Evolutionary conservation across 2,329 filamentous ascomycete genomes (phyloP), one percentile per base, ranked within the genome.

Genomic region (Talaromyces sp.): DNA sequence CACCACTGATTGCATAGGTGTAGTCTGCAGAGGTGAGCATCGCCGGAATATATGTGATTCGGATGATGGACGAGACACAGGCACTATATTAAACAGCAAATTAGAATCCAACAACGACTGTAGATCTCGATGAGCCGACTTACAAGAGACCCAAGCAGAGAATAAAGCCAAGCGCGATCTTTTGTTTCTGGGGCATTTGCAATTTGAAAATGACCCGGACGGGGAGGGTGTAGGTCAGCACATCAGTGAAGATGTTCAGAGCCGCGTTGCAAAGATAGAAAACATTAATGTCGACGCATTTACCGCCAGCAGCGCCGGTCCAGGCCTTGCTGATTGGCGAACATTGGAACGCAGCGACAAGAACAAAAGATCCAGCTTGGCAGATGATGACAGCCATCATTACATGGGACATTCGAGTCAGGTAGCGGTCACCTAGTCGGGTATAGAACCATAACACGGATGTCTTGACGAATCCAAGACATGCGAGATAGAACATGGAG

Each of bases 171-270:
- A 84, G 67, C 2, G 76, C 73, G 14, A 76, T 53, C 32, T 76
- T 76, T 53, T 84, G 80, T 40, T 73, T 77, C 10, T 61, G 56
- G 1, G 80, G 77, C 33, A 84, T 69, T 45, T 79, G 73, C 1
- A 81, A 65, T 14, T 70, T 66, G 57, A 76, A 68, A 8, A 82
- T 72, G 3, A 76, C 77, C 19, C 72, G 72, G 41, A 83, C 76
- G 1, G 81, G 82, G 3, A 85, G 68, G 0, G 79, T 63, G 32
- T 81, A 80, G n/a, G 81, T 76, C 10, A 80, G 63, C 39, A 86
- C 76, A 65, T 87, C 83, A 6, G 82, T 85, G 39, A 80, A 62
- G 42, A 85, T 85, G 66, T 86, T 86, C 56, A 85, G 76, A 24
- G 82, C 78, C 2, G 83, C 82, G 32, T 84, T 76, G 32, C 76